Evolutionary conservation across 805 yeast genomes (phyloP), one percentile per base, ranked within the genome.

Genomic region (Spencermartinsiella europaea): DNA sequence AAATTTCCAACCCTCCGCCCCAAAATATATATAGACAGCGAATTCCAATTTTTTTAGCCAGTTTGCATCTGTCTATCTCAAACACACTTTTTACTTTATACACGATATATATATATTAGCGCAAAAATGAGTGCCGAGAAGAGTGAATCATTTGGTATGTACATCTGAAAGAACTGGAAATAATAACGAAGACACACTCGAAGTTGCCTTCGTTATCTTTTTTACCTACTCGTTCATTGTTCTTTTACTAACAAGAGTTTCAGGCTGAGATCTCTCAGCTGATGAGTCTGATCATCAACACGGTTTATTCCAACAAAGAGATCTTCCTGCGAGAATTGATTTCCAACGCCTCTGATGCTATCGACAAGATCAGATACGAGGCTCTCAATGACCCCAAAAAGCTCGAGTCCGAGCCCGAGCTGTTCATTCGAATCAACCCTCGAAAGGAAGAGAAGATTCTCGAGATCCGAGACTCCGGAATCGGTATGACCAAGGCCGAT

Each of bases 261-360:
- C 96, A 95, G 74, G 99, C 99, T 81, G 99, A 93, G 89, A 93
- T 93, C 74, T 88, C 98, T 84, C 99, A 93, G 95, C 80, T 93
- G 82, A 85, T 93, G 98, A 88, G 97, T 73, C 83, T 93, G 80
- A 88, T 93, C 89, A 93, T 93, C 77, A 93, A 93, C 88, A 93
- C 99, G 48, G 99, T 93, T 65, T 93, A 93, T 76, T 93, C 99
- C 46, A 93, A 93, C 84, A 93, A 93, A 79, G 99, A 93, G 74
- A 93, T 93, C 64, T 93, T 93, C 83, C 77, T 93, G 67, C 91
- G 99, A 85, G 99, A 93, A 73, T 80, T 93, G 77, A 87, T 93
- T 66, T 93, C 99, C 56, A 93, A 93, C 74, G 96, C 97, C 54
- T 90, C 98, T 45, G 99, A 93, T 88, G 98, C 99, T 53, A 76